Base-by-base conservation (phyloP, 2,329 filamentous ascomycete species). In the Clathrospora elynae region DNA sequence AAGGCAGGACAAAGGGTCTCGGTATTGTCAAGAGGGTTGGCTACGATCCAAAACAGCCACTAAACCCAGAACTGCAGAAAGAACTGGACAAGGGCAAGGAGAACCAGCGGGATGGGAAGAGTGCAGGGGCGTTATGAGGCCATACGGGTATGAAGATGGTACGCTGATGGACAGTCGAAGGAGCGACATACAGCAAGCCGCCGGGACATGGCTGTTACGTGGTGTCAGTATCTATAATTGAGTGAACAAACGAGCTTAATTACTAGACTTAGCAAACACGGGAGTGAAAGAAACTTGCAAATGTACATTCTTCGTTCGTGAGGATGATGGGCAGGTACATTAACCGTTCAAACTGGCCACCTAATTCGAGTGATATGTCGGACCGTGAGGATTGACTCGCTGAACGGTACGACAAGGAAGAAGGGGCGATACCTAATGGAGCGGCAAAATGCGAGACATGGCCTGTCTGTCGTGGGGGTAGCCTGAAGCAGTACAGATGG, bases 11-110 rank as follows among this genome's bases (percentile, higher is more conserved):
- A 0, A 97, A 97, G 75, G 93, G 93, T 0, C 74, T 99, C 0
- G 93, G 93, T 0, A 96, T 99, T 51, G 90, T 99, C 35, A 96
- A 96, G 70, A 82, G 83, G 25, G 80, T 97, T 0, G 90, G 90
- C 2, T 99, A 97, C 68, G 90, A 97, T 67, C 78, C 84, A 0
- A 68, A 66, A 29, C 71, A 76, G 30, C 75, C 76, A 3, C 58
- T 79, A 8, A 65, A 66, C 34, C 62, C 59, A 0, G 64, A 67
- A 14, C 35, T 58, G 30, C 44, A 51, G 28, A 62, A 64, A 23
- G 53, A 58, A 31, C 42, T 47, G 42, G 49, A 55, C 2, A 51
- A 60, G 38, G 51, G 33, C 1, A 58, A 64, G 41, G 50, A 54
- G 14, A 50, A 47, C 9, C 37, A 42, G 22, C n/a, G 6, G 6